These are phyloP conservation scores for Petunia secreta DNA, from an alignment of 257 asterid genomes.

Conservation along the genomic window DNA sequence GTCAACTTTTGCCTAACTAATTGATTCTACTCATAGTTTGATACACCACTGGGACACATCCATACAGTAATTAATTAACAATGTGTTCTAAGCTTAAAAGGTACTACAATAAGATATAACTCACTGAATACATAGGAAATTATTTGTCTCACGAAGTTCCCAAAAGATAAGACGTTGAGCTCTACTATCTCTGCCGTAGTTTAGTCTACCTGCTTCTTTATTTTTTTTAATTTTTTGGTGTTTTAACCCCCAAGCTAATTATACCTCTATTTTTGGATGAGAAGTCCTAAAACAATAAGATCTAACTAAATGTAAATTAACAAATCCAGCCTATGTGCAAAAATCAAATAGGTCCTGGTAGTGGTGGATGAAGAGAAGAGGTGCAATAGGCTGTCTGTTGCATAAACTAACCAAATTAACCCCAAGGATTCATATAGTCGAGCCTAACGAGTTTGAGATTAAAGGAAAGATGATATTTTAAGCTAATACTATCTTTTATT, in stretches of 20 bases:
- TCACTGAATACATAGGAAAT: not conserved
- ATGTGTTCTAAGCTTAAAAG: not conserved
- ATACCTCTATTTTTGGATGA: not conserved
- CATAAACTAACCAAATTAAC: not conserved
- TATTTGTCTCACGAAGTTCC: not conserved
- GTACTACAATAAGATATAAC: too few relatives aligned
- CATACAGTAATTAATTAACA: not conserved
- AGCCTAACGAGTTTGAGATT: conserved; percentile 5
- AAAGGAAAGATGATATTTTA: not conserved
- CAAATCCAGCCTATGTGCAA: conserved; percentile 10
- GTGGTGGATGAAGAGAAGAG: not conserved
- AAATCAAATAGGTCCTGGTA: not conserved
- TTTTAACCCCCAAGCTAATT: not conserved
- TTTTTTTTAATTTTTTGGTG: too few relatives aligned
- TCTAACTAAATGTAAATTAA: not conserved
- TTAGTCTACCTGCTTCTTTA: not conserved
- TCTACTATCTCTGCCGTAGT: not conserved
- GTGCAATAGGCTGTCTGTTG: not conserved
- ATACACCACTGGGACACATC: conserved; percentile 9
- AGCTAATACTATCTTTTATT: not conserved
- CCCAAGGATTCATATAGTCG: not conserved
- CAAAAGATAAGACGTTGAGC: not conserved
- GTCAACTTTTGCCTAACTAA: not conserved
- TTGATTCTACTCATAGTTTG: not conserved
- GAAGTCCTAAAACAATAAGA: not conserved